Base-by-base conservation (phyloP, 73 alveolate genomes). In the Paramecium sonneborni region DNA sequence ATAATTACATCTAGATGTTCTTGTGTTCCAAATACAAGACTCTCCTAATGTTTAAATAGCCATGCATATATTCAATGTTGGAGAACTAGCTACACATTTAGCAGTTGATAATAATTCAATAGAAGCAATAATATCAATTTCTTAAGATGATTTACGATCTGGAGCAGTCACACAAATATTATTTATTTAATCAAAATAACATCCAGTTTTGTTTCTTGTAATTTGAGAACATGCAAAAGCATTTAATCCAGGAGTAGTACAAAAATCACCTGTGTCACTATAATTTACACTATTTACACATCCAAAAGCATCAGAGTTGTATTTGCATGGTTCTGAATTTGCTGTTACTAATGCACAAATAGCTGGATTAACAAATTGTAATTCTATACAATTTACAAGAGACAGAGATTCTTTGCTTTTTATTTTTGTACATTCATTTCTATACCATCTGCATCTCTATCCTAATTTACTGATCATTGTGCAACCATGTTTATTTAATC, bases 401-500 rank as follows among this genome's bases (percentile, higher is more conserved):
- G 24, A 7, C 12, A 39, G 9, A 8, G 44, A 18, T 39, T 46
- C 90, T 15, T 46, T 79, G 9, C 57, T 72, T 20, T 24, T 79
- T 41, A 79, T 44, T 9, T 21, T 41, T 46, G 69, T 43, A 18
- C 90, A 79, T 79, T 21, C 52, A 18, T 35, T 62, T 46, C 90
- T 79, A 18, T 18, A 43, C 76, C 69, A 79, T 79, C 90, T 79
- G 26, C 90, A 79, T 41, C 69, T 79, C 52, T 43, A 5, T 0
- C 90, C 90, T 10, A 24, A 20, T 39, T 21, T 79, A n/a, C 76
- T 79, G 1, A 44, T 41, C 28, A 20, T 21, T 1, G 90, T 26
- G 34, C 90, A 79, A 0, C 90, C 90, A 43, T 24, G 30, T 21
- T 79, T 23, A 79, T 79, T 79, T 46, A 79, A 79, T 6, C 90